Conservation (phyloP, 768 basidiomycete species). For the Tricholoma terreum region DNA sequence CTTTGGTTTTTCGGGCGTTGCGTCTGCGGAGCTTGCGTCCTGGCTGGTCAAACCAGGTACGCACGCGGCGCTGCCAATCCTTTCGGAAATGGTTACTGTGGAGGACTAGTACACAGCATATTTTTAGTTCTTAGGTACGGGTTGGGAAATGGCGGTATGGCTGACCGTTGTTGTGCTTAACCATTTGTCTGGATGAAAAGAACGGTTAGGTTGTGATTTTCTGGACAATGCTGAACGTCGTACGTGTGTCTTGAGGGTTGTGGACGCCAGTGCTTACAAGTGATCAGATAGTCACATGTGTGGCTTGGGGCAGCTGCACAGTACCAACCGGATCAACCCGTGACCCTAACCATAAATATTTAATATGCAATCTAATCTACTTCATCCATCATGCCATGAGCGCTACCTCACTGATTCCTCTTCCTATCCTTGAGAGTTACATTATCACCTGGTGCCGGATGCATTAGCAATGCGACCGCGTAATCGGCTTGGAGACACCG, state of each 20-base stretch:
- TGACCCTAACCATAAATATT: constrained; percentile 29
- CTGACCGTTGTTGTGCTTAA: constrained; percentile 77
- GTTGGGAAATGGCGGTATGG: constrained; percentile 2
- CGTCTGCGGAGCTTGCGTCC: constrained; percentile 96
- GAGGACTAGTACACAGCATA: constrained; percentile 53
- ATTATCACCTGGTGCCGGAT: too few species aligned
- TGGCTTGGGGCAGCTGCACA: constrained; percentile 43
- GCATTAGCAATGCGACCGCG: too few species aligned
- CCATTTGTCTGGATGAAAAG: constrained; percentile 56
- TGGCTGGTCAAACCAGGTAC: constrained; percentile 99
- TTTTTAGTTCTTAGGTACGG: background rate
- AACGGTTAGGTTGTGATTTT: background rate
- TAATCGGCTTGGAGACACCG: too few species aligned
- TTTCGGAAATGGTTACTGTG: constrained; percentile 96
- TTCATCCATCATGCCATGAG: too few species aligned
- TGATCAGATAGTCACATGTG: constrained; percentile 25
- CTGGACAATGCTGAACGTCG: constrained; percentile 7
- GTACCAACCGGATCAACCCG: constrained; percentile 36
- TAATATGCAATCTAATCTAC: too few species aligned
- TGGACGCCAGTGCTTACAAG: constrained; percentile 36
- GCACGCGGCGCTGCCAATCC: constrained; percentile 97
- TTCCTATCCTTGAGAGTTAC: too few species aligned
- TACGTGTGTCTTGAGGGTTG: constrained; percentile 50
- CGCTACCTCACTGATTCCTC: too few species aligned
- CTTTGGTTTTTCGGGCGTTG: constrained; percentile 88